phyloP scores from a whole-genome alignment of 441 rosid genomes.

The Bruguiera hainesii region DNA sequence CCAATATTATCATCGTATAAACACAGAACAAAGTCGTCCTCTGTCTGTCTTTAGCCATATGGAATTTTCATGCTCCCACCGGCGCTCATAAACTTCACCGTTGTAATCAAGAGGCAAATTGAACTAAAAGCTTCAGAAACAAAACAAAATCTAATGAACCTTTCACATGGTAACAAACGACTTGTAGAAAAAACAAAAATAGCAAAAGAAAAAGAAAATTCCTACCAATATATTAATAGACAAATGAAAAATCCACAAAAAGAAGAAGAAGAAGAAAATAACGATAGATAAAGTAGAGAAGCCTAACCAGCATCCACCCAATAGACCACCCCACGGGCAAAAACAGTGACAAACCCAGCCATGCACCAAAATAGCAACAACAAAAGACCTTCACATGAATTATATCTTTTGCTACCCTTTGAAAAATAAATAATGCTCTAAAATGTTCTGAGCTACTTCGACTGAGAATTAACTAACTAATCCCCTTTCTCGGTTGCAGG shows the following conservation, averaged over 20 bases:
- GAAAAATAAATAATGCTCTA: constrained; percentile 26
- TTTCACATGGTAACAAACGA: too few species aligned
- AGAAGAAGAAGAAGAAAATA: not conserved
- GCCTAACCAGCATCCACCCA: constrained; percentile 14
- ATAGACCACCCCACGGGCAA: constrained; percentile 4
- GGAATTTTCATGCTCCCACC: too few species aligned
- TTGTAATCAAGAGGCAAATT: too few species aligned
- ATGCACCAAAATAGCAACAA: constrained; percentile 10
- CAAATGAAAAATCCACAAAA: not conserved
- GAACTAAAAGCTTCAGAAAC: too few species aligned
- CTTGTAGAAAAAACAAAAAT: too few species aligned
- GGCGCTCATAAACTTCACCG: too few species aligned
- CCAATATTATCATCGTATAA: too few species aligned
- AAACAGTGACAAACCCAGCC: constrained; percentile 12
- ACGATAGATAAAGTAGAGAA: constrained; percentile 1
- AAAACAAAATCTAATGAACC: too few species aligned
- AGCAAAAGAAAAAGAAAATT: too few species aligned
- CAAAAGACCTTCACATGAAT: constrained; percentile 11
- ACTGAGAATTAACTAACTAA: constrained; percentile 27
- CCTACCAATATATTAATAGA: not conserved
- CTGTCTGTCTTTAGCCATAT: too few species aligned
- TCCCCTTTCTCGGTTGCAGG: constrained; percentile 20
- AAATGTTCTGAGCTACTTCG: constrained; percentile 28
- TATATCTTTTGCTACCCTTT: constrained; percentile 26
- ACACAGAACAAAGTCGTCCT: too few species aligned